Percentiles rank a stretch among this genome's conserved stretches.
Evolutionary conservation across 352 stramenopile genomes (phyloP).

Genomic region (Phytophthora uliginosa): DNA sequence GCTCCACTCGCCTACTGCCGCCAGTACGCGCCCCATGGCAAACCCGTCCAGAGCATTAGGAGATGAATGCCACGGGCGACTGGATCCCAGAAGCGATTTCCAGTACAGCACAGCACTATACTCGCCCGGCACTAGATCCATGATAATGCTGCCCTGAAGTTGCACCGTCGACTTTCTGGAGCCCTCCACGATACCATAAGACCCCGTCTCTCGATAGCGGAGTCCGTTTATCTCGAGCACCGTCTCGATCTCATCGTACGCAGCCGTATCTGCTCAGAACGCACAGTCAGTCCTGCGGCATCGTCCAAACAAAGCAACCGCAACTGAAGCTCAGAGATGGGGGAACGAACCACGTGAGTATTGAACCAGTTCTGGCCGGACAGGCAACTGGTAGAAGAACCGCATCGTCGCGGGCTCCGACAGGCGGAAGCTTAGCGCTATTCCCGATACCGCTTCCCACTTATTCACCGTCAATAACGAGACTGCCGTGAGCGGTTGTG

Average conservation of each 20-base stretch:
- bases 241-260: slow-evolving; percentile 71
- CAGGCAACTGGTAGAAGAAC: slow-evolving; percentile 83
- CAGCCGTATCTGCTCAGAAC: slow-evolving; percentile 48
- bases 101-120: slow-evolving; percentile 71
- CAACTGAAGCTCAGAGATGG: slow-evolving; percentile 2
- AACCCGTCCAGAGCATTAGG: slow-evolving; percentile 75
- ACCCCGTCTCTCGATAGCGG: slow-evolving; percentile 76
- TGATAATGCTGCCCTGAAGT: slow-evolving; percentile 69
- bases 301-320: slow-evolving; percentile 3
- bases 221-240: slow-evolving; percentile 73
- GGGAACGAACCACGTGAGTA: slow-evolving; percentile 58
- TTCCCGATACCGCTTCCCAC: slow-evolving; percentile 70
- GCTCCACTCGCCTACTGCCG: slow-evolving; percentile 57
- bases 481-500: slow-evolving; percentile 56
- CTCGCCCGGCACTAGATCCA: slow-evolving; percentile 73
- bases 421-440: slow-evolving; percentile 62
- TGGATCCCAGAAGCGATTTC: slow-evolving; percentile 58
- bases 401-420: slow-evolving; percentile 56
- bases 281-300: slow-evolving; percentile 14
- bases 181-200: slow-evolving; percentile 65
- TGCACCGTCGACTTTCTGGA: slow-evolving; percentile 64
- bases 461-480: slow-evolving; percentile 53
- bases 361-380: slow-evolving; percentile 61
- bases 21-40: slow-evolving; percentile 70
- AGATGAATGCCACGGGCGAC: slow-evolving; percentile 71